phyloP scores from a whole-genome alignment of 305 asterid species.

The Petunia hybrid region DNA sequence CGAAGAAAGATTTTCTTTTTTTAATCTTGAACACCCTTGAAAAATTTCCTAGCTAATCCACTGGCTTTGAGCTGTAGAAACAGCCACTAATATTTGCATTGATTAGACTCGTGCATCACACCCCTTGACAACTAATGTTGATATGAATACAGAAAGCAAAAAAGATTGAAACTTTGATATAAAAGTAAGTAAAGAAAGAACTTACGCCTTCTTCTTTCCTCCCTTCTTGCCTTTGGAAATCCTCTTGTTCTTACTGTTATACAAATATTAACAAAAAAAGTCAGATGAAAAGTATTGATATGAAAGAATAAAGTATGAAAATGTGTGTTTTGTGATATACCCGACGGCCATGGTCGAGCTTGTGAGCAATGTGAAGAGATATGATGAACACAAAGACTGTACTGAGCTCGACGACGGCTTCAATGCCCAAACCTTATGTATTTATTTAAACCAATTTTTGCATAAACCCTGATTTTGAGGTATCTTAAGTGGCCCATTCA shows the following conservation, averaged over 20 bases:
- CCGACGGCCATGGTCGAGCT: conserved; percentile 35
- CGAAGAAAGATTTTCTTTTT: too few species aligned
- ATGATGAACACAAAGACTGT: neutral
- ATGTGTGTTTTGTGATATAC: neutral
- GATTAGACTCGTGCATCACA: too few species aligned
- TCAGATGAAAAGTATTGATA: neutral
- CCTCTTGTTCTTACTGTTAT: conserved; percentile 81
- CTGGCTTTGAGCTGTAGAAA: too few species aligned
- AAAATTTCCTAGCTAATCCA: too few species aligned
- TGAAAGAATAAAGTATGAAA: neutral
- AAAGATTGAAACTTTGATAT: neutral
- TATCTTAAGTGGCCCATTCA: neutral
- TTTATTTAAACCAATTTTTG: neutral
- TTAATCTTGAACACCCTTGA: too few species aligned
- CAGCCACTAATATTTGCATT: too few species aligned
- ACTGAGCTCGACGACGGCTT: conserved; percentile 37
- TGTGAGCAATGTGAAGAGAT: conserved; percentile 27
- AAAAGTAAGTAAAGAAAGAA: neutral
- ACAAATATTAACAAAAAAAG: neutral
- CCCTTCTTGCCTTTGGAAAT: conserved; percentile 91
- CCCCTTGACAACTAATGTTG: too few species aligned
- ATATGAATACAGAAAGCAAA: neutral
- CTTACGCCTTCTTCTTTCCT: conserved; percentile 87
- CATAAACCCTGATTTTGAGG: neutral
- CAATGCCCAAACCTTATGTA: conserved; percentile 17